A percentile compares a stretch with the other conserved stretches of the same genome.
Evolutionary conservation across 768 basidiomycete genomes (phyloP).

Genomic region (Mycena filopes): DNA sequence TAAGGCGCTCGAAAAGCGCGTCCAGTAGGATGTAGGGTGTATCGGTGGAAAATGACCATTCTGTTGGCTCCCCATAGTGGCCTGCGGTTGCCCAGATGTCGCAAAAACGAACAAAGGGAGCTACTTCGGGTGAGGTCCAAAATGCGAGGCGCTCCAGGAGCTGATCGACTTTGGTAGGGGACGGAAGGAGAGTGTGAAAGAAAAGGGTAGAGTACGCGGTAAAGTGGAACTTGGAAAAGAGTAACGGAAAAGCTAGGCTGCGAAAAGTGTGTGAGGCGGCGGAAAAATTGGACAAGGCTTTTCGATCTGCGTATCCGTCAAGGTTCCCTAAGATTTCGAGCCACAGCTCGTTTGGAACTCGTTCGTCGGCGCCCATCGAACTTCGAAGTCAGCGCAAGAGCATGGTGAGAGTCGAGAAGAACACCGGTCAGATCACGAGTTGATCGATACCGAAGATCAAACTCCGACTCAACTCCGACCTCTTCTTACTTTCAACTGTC

Average conservation of each 20-base stretch:
- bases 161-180: neutral
- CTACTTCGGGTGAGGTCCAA: constrained; percentile 3
- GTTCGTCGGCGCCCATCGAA: too few species aligned
- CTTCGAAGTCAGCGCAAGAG: too few species aligned
- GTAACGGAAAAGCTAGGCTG: neutral
- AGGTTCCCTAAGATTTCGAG: neutral
- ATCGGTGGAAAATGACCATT: neutral
- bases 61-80: neutral
- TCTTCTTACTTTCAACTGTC: too few species aligned
- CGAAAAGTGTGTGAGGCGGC: constrained; percentile 5
- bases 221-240: constrained; percentile 5
- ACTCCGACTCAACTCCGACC: too few species aligned
- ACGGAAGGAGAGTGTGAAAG: too few species aligned
- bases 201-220: too few species aligned
- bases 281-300: neutral
- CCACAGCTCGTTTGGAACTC: constrained; percentile 8
- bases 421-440: too few species aligned
- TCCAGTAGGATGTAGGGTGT: constrained; percentile 6
- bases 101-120: constrained; percentile 9
- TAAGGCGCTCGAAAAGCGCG: constrained; percentile 1
- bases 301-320: neutral
- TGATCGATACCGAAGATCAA: too few species aligned
- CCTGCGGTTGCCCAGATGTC: neutral
- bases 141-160: constrained; percentile 10
- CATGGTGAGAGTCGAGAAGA: too few species aligned